Evolutionary conservation across 2,329 filamentous ascomycete genomes (phyloP).

Genomic region (Cercospora zeae-maydis): DNA sequence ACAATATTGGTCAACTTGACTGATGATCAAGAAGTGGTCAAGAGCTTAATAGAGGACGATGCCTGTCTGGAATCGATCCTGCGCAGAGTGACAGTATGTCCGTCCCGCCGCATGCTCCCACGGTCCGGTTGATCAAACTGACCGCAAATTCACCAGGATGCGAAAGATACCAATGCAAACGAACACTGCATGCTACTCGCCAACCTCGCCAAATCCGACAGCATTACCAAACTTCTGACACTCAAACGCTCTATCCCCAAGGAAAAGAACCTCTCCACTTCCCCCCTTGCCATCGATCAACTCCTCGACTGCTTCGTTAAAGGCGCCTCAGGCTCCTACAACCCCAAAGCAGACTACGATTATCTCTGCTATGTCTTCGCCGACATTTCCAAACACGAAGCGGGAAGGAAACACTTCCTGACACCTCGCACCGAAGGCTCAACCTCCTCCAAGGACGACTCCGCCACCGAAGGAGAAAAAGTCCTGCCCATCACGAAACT

Average conservation of each 20-base stretch:
- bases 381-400: slow-evolving; percentile 72
- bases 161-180: slow-evolving; percentile 76
- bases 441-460: slow-evolving; percentile 53
- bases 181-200: slow-evolving; percentile 87
- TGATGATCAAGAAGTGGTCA: slow-evolving; percentile 70
- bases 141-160: slow-evolving; percentile 48
- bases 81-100: slow-evolving; percentile 68
- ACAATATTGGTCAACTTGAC: slow-evolving; percentile 87
- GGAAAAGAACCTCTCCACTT: slow-evolving; percentile 59
- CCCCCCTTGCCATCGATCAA: slow-evolving; percentile 77
- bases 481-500: slow-evolving; percentile 89
- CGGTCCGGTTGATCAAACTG: not conserved
- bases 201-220: slow-evolving; percentile 80
- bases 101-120: slow-evolving; percentile 7
- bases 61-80: slow-evolving; percentile 74
- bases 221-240: slow-evolving; percentile 64
- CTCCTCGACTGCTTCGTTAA: slow-evolving; percentile 95
- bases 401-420: slow-evolving; percentile 56
- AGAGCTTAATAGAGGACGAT: slow-evolving; percentile 71
- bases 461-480: slow-evolving; percentile 47
- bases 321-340: slow-evolving; percentile 76
- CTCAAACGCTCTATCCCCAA: slow-evolving; percentile 66
- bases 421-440: slow-evolving; percentile 41
- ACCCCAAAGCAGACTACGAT: slow-evolving; percentile 81
- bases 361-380: slow-evolving; percentile 94